Evolutionary conservation across 139 green algal genomes (phyloP), one percentile per base, ranked within the genome.

Genomic region (Zygnema cylindricum): DNA sequence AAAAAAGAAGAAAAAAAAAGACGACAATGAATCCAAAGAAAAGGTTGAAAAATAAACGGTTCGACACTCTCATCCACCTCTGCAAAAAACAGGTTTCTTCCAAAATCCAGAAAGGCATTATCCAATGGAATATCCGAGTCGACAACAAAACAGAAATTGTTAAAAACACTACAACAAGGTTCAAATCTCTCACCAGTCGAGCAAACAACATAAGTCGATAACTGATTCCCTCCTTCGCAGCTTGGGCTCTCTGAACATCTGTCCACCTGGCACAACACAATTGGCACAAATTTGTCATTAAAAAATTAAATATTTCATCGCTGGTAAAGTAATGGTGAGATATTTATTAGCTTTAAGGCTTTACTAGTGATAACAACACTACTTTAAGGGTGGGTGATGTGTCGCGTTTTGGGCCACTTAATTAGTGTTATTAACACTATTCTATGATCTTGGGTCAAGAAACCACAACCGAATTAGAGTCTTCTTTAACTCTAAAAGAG

Each of bases 161-260:
- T 57, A 49, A 79, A 16, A 16, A 16, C 71, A 49, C 11, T 43
- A 77, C 11, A 77, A 54, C 57, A 25, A 85, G 42, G 49, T 54
- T 3, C 23, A 22, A 7, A 43, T 63, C 23, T 75, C 81, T 87
- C n/a, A 87, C 81, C 81, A 87, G 71, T 21, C 81, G 63, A 11
- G 69, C 81, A 85, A 87, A 87, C 38, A 87, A 43, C 81, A 84
- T 84, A 30, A 87, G 2, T 41, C 81, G 63, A n/a, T 78, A 87
- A 11, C 30, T 40, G 21, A 87, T n/a, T 63, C 81, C 81, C 23
- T 87, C 81, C 81, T 87, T 87, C 22, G 43, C n/a, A 86, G 81
- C 32, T n/a, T 87, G 32, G 3, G 71, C 69, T 36, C 81, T 84
- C 81, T 87, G 81, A 42, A 87, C 35, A 77, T 87, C 81, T 30